Percentiles rank a stretch among this genome's conserved stretches.
Evolutionary conservation across 2,329 filamentous ascomycete species (phyloP).

Genomic region (Colletotrichum sp.): DNA sequence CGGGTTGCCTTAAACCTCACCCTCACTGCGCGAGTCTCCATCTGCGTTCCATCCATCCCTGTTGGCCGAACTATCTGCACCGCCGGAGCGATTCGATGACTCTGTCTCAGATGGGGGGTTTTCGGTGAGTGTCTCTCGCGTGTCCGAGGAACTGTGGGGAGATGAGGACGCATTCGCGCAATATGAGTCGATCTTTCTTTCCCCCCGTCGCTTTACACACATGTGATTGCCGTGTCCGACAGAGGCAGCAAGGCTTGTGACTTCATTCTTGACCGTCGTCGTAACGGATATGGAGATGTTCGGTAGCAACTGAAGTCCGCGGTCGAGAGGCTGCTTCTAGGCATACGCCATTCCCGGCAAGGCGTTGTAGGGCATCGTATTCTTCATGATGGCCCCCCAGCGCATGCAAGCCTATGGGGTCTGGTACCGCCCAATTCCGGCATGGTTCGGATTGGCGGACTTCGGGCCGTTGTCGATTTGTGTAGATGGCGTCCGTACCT

Average conservation of each 20-base stretch:
- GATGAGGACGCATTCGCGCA: neutral
- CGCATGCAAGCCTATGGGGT: neutral
- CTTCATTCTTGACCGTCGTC: neutral
- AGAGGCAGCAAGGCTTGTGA: neutral
- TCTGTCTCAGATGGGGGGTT: constrained; percentile 3
- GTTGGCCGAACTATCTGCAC: neutral
- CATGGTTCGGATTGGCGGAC: neutral
- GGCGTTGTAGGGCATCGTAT: neutral
- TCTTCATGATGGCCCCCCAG: neutral
- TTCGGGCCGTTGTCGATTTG: neutral
- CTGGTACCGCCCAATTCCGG: neutral
- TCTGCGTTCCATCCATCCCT: neutral
- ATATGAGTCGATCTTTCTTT: neutral
- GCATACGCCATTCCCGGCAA: neutral
- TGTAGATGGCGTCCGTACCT: neutral
- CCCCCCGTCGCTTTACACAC: neutral
- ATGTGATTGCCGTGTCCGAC: neutral
- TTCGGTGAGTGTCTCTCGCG: constrained; percentile 4
- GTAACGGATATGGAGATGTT: neutral
- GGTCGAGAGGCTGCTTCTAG: neutral
- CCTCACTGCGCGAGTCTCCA: neutral
- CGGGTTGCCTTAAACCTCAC: neutral
- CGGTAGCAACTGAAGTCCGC: neutral
- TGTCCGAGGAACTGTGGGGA: neutral
- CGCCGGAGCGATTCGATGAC: neutral